Percentiles rank a stretch among this genome's conserved stretches.
These are phyloP conservation scores for Medicago lupulina DNA, from an alignment of 306 rosid genomes.

Conservation along the genomic window DNA sequence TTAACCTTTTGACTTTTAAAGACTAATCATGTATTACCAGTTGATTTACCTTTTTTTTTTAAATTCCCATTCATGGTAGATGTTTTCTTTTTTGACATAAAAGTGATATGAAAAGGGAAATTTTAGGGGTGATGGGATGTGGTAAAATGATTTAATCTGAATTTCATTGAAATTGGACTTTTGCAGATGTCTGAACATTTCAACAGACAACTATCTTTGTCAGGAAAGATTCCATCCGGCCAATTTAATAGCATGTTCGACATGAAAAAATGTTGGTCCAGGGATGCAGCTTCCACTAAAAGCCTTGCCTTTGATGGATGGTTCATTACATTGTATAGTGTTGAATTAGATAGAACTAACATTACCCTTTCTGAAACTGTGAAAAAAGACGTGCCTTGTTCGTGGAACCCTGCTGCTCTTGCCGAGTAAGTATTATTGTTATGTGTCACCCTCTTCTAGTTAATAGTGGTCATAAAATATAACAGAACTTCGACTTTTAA, in stretches of 20 bases:
- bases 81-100: not conserved
- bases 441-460: not conserved
- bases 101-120: too few relatives aligned
- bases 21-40: not conserved
- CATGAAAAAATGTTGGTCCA: slow-evolving; percentile 73
- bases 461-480: slow-evolving; percentile 13
- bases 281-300: slow-evolving; percentile 72
- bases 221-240: slow-evolving; percentile 89
- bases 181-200: slow-evolving; percentile 88
- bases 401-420: slow-evolving; percentile 89
- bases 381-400: slow-evolving; percentile 69
- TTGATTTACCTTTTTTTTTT: not conserved
- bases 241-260: slow-evolving; percentile 72
- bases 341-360: slow-evolving; percentile 68
- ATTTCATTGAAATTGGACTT: slow-evolving; percentile 27
- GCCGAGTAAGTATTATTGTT: slow-evolving; percentile 64
- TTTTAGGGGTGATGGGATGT: not conserved
- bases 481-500: not conserved
- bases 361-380: slow-evolving; percentile 64
- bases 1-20: slow-evolving; percentile 14
- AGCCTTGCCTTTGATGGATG: slow-evolving; percentile 81
- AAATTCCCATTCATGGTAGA: not conserved
- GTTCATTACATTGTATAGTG: slow-evolving; percentile 70
- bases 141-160: slow-evolving; percentile 31
- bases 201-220: slow-evolving; percentile 65